These are phyloP conservation scores for Panicum virgatum DNA, from an alignment of 202 grass and related monocot species.

Conservation along the genomic window DNA sequence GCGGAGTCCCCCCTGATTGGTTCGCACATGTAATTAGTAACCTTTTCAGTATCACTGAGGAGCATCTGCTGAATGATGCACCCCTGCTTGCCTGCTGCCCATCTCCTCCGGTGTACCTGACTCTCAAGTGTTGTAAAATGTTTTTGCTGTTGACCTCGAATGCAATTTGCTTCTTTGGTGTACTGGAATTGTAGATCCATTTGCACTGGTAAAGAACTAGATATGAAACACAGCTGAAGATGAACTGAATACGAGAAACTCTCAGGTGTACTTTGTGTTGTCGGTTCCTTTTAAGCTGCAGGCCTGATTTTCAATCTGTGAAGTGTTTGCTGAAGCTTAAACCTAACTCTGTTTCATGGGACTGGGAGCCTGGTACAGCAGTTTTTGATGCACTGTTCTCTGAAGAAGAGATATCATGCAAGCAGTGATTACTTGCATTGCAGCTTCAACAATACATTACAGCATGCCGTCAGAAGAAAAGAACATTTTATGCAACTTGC, in stretches of 20 bases:
- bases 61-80: conserved; percentile 40
- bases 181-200: conserved; percentile 1
- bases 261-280: neutral
- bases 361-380: neutral
- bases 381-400: neutral
- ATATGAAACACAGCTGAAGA: neutral
- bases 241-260: neutral
- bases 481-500: neutral
- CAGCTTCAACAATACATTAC: neutral
- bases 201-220: neutral
- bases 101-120: conserved; percentile 37
- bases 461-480: conserved; percentile 3
- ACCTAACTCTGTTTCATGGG: neutral
- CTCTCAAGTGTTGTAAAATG: conserved; percentile 53
- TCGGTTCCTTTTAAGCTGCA: too few relatives aligned
- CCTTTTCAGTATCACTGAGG: conserved; percentile 31
- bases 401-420: neutral
- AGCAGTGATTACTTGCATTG: neutral
- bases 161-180: conserved; percentile 40
- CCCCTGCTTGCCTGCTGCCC: conserved; percentile 30
- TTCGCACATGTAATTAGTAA: conserved; percentile 67
- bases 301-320: neutral
- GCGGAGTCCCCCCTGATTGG: conserved; percentile 55
- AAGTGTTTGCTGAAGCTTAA: neutral
- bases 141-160: conserved; percentile 43